These are phyloP conservation scores for Hyphopichia wangnamkhiaoensis DNA, from an alignment of 1,139 yeast genomes.

Conservation along the genomic window DNA sequence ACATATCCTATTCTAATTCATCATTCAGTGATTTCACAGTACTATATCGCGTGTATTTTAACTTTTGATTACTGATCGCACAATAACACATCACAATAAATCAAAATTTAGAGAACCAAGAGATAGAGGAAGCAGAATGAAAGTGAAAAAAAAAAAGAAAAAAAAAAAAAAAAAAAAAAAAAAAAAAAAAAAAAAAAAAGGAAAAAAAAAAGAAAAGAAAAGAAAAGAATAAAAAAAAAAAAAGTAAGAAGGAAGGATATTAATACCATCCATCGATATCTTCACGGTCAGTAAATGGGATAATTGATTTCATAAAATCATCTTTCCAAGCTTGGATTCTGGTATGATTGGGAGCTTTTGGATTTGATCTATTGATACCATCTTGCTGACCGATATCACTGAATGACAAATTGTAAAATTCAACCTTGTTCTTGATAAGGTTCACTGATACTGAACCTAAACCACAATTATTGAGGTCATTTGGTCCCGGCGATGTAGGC, in stretches of 20 bases:
- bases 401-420: constrained; percentile 30
- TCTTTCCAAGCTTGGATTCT: constrained; percentile 29
- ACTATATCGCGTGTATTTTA: no score
- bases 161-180: no score
- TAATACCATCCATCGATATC: constrained; percentile 40
- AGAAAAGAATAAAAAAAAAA: background rate
- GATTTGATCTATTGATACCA: background rate
- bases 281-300: constrained; percentile 37
- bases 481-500: background rate
- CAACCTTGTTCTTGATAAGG: constrained; percentile 27
- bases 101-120: no score
- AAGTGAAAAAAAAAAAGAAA: background rate
- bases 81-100: no score
- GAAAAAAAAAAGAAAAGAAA: background rate
- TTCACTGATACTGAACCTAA: constrained; percentile 26
- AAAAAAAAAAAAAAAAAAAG: constrained; percentile 17
- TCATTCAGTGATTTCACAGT: no score
- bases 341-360: constrained; percentile 3
- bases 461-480: constrained; percentile 3
- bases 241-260: constrained; percentile 1
- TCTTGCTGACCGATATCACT: constrained; percentile 6
- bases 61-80: no score
- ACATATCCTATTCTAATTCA: no score
- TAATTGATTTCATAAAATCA: constrained; percentile 23
- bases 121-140: no score